Evolutionary conservation across 2,329 filamentous ascomycete genomes (phyloP), one percentile per base, ranked within the genome.

Genomic region (Dendrostoma leiphaemia): DNA sequence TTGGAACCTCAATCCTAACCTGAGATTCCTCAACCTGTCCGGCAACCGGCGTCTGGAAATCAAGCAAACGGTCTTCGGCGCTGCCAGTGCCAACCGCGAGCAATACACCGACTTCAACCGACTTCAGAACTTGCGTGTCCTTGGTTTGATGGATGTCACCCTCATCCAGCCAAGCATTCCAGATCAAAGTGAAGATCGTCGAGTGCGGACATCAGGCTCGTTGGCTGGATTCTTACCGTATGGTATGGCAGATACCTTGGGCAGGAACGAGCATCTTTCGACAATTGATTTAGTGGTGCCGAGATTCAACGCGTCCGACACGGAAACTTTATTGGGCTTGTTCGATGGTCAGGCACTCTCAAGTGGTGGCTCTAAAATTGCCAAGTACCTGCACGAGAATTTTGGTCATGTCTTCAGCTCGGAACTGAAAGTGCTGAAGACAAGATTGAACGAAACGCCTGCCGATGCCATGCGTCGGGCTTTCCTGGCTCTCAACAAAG

Each of bases 141-240:
- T 99, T 34, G 94, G 94, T 24, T 73, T 99, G 64, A 99, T 99
- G 92, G 94, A 99, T 73, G 94, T 99, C 26, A 99, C 94, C 0
- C 82, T 97, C 59, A 97, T 90, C 17, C 91, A 93, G 44, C 90
- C 91, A 3, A 95, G 88, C 44, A 92, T 97, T 46, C 94, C 94
- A 0, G 94, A 99, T 64, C 89, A 97, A 69, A 96, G 88, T 59
- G 92, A 97, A 69, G 93, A 99, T 68, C 85, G 92, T 57, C 89
- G 94, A 78, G 91, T 99, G 52, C 85, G 94, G 65, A 97, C 94
- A n/a, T 95, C 94, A 26, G 92, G 92, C n/a, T 96, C 93, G 1
- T 74, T 93, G 53, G 92, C 95, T 19, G 93, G 93, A 2, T 88
- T 90, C 29, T 82, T 99, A 71, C 88, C 91, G 1, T 99, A 99